Evolutionary conservation across 345 rosid genomes (phyloP), one percentile per base, ranked within the genome.

Genomic region (Moricandia moricandioides): DNA sequence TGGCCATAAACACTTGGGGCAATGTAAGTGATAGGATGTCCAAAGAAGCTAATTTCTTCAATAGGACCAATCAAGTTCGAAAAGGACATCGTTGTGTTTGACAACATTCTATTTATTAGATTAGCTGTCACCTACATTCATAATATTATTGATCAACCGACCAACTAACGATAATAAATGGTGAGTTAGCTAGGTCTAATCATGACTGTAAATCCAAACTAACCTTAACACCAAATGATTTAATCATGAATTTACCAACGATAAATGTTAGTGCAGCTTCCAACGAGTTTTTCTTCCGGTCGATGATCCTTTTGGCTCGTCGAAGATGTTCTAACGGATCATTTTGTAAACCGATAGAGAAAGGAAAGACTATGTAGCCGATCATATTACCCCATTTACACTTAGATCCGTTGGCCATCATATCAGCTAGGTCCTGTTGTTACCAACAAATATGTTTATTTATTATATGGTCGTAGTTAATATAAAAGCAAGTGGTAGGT

Each of bases 1-100:
- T 88, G 91, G 13, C 90, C 91, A 40, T 85, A 87, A 43, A 80
- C 87, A 70, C 80, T 82, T 31, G 96, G 89, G 31, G 91, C 91
- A 14, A 90, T 62, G 79, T 79, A 90, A 69, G 85, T 83, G 4
- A 88, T 55, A 7, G 89, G 86, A 57, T 85, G 90, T 4, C 88
- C 96, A 68, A 73, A 88, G 51, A 87, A 84, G 74, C 85, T 81
- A 13, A 87, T 86, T 75, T 90, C 91, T 79, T 88, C 90, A 5
- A 27, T 9, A 2, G 91, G 96, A 35, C 93, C 93, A 10, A 81
- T 69, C 57, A 88, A 31, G 27, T 86, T 90, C 4, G 93, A 88
- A 68, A 87, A 90, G 9, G 87, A 77, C 82, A 88, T 30, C 1
- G 90, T 84, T 4, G 90, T 84, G 68, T 80, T 81, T 8, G 82